These are phyloP conservation scores for Capsaspora owczarzaki DNA, from an alignment of 78 protist genomes.

Conservation along the genomic window DNA sequence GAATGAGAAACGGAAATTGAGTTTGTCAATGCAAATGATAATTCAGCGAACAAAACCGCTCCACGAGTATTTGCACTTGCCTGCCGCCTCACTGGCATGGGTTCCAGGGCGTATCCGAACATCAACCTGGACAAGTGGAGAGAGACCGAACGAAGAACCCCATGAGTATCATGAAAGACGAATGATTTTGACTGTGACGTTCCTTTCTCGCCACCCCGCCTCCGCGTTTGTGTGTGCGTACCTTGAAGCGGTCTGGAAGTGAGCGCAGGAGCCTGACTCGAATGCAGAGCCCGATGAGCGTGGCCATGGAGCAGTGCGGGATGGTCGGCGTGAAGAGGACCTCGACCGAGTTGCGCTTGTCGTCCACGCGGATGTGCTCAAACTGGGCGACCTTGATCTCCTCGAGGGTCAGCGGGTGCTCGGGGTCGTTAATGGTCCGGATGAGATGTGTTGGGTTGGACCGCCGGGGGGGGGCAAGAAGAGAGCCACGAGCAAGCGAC, in stretches of 20 bases:
- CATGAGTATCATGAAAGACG: no score
- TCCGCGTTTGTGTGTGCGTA: not conserved
- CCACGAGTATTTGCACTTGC: not conserved
- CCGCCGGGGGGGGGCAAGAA: not conserved
- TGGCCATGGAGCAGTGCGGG: conserved; percentile 62
- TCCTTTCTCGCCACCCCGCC: no score
- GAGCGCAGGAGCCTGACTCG: conserved; percentile 3
- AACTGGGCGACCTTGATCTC: conserved; percentile 39
- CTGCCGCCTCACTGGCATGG: conserved; percentile 11
- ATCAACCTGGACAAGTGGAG: no score
- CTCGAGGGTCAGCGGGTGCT: conserved; percentile 77
- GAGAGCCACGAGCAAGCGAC: not conserved
- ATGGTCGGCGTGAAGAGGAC: conserved; percentile 53
- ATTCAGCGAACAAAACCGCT: not conserved
- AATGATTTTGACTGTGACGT: no score
- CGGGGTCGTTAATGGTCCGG: conserved; percentile 71
- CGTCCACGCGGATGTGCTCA: conserved; percentile 5
- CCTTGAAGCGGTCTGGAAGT: conserved; percentile 17
- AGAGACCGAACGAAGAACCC: no score
- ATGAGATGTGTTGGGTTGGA: conserved; percentile 15
- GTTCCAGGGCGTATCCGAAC: conserved; percentile 7
- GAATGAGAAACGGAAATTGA: no score
- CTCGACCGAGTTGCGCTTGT: not conserved
- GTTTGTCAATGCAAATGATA: no score
- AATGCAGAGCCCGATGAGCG: conserved; percentile 57